Conservation (phyloP, 345 rosid genomes). For the Capsella bursapastoris region DNA sequence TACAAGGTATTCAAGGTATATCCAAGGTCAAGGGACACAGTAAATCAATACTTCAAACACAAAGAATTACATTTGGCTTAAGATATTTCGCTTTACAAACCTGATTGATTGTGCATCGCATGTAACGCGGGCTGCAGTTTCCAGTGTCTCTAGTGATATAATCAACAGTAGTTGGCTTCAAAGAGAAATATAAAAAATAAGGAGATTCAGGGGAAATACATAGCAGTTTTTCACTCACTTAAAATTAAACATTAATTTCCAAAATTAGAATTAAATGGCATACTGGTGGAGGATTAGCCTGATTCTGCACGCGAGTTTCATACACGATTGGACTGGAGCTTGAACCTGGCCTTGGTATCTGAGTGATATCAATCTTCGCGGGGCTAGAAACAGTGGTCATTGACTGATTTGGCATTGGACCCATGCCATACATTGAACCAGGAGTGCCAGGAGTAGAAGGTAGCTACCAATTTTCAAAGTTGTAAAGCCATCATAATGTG, state of each 20-base stretch:
- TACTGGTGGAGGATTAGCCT: slow-evolving; percentile 64
- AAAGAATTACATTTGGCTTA: slow-evolving; percentile 13
- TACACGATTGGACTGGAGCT: slow-evolving; percentile 38
- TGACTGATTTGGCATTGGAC: slow-evolving; percentile 44
- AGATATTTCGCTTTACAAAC: slow-evolving; percentile 47
- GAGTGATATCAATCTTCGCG: slow-evolving; percentile 44
- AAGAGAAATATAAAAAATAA: slow-evolving; percentile 21
- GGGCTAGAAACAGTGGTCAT: slow-evolving; percentile 44
- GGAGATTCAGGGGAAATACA: slow-evolving; percentile 26
- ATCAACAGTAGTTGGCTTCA: slow-evolving; percentile 88
- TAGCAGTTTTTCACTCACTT: not conserved
- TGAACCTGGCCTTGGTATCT: slow-evolving; percentile 48
- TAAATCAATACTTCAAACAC: slow-evolving; percentile 3
- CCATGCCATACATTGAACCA: slow-evolving; percentile 43
- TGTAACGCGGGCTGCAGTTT: slow-evolving; percentile 96
- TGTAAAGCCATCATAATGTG: slow-evolving; percentile 17
- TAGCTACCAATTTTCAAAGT: slow-evolving; percentile 34
- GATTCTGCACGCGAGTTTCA: slow-evolving; percentile 58
- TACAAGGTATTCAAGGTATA: slow-evolving; percentile 13
- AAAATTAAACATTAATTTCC: slow-evolving; percentile 2
- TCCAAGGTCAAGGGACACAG: slow-evolving; percentile 4
- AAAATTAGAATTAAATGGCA: slow-evolving; percentile 15
- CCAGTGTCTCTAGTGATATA: slow-evolving; percentile 90
- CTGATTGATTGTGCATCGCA: slow-evolving; percentile 97
- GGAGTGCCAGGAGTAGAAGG: slow-evolving; percentile 40